Base-by-base conservation (phyloP, 441 rosid species). In the Arabidopsis lyrata region DNA sequence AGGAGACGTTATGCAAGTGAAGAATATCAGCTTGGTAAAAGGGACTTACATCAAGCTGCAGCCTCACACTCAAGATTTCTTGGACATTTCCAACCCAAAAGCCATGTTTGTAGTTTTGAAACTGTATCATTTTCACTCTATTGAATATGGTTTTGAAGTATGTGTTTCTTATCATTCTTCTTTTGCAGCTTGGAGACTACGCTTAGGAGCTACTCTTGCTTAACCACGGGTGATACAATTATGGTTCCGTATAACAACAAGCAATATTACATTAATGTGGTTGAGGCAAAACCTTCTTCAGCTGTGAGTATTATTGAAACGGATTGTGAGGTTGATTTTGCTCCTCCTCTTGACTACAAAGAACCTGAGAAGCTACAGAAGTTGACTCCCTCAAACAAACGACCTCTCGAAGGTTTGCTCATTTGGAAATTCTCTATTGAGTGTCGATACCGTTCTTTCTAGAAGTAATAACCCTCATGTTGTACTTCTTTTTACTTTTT, bases 241-340 rank as follows among this genome's bases (percentile, higher is more conserved):
- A 85, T 89, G 91, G 88, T 89, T 76, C 83, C 87, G 14, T 87
- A 87, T 57, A 89, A 89, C 84, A 83, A 88, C 66, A 86, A 86
- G 67, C 50, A 85, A 12, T 89, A 85, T 57, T 85, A 81, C 63
- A 89, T 87, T 56, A 72, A 89, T 80, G 83, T 89, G 38, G 60
- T 87, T 18, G 94, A 85, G 63, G 80, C 90, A 20, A 87, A 85
- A 67, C 90, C 94, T 48, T 80, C 86, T 49, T 5, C 75, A 56
- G 94, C 91, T 36, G 81, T 89, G 38, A 89, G 88, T 78, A 86
- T 84, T 35, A 89, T 87, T 22, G 94, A 89, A 76, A 85, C 93
- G 8, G 93, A 86, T 71, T 87, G 87, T 57, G 91, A 88, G 72
- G 94, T 88, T 55, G 91, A 89, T 76, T 89, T 86, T 48, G 90